Conservation (phyloP, 176 grass and related monocot species). For the Secale cereale region DNA sequence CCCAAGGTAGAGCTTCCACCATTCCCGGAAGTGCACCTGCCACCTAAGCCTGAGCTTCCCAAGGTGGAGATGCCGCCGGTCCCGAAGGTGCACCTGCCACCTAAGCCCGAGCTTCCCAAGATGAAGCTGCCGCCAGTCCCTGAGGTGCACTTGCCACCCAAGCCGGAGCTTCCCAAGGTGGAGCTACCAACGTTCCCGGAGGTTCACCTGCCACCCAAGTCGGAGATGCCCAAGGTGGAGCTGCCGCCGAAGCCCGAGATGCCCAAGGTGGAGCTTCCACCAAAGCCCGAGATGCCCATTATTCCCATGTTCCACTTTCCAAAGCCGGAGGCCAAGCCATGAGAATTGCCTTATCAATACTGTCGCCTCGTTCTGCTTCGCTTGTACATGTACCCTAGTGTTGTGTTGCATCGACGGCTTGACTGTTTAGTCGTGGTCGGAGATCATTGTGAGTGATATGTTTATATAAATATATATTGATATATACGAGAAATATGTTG, state of each 20-base stretch:
- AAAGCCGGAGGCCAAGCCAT: not conserved
- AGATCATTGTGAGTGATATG: not conserved
- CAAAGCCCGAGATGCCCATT: not conserved
- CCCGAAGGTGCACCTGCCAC: not conserved
- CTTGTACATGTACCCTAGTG: not conserved
- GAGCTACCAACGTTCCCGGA: not conserved
- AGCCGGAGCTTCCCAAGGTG: not conserved
- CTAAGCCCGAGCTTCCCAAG: not conserved
- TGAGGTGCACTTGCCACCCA: not conserved
- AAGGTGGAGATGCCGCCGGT: not conserved
- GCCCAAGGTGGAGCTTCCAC: not conserved
- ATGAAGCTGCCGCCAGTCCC: too few relatives aligned
- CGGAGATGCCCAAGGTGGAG: not conserved
- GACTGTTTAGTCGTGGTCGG: not conserved
- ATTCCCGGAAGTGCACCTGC: not conserved
- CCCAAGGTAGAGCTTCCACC: slow-evolving; percentile 21
- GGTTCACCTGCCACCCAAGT: not conserved
- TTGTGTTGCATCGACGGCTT: not conserved
- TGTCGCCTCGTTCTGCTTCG: not conserved
- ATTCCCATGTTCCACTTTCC: not conserved
- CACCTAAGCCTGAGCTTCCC: not conserved
- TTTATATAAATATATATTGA: not conserved
- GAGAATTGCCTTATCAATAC: not conserved
- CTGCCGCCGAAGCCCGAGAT: not conserved
- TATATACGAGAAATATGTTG: not conserved